These are phyloP conservation scores for Leccinum olivaceopallidum DNA, from an alignment of 768 basidiomycete genomes.

Conservation along the genomic window DNA sequence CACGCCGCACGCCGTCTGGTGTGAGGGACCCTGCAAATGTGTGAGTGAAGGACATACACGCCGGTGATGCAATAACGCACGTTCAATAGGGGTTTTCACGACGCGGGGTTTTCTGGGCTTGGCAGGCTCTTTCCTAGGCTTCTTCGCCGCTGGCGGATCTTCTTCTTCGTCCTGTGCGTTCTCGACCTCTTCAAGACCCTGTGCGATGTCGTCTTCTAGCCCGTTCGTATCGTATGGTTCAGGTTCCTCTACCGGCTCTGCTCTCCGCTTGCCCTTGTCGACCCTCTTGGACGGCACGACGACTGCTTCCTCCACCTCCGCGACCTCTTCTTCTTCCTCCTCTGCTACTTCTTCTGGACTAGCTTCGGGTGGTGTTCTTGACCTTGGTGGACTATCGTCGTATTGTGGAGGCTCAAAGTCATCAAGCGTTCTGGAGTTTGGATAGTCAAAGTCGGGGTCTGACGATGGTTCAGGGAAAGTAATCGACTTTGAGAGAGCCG, in stretches of 20 bases:
- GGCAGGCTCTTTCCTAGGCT: constrained; percentile 28
- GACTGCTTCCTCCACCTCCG: constrained; percentile 36
- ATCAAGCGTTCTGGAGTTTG: constrained; percentile 23
- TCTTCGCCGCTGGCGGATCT: constrained; percentile 30
- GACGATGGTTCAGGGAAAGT: constrained; percentile 22
- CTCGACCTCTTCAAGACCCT: constrained; percentile 44
- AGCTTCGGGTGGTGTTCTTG: constrained; percentile 49
- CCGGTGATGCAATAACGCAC: constrained; percentile 16
- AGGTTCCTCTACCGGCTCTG: constrained; percentile 19
- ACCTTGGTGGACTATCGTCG: constrained; percentile 32
- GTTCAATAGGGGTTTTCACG: constrained; percentile 18
- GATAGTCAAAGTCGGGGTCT: constrained; percentile 28
- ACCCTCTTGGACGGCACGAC: constrained; percentile 22
- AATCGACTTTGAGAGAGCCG: constrained; percentile 32
- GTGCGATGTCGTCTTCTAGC: constrained; percentile 45
- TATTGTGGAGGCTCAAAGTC: constrained; percentile 27
- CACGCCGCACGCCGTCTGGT: constrained; percentile 62
- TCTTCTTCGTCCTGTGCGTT: constrained; percentile 54
- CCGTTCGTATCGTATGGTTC: constrained; percentile 26
- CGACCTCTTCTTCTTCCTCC: constrained; percentile 28
- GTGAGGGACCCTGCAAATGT: constrained; percentile 23
- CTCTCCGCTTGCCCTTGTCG: constrained; percentile 46
- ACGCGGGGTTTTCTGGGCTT: constrained; percentile 30
- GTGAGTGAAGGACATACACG: constrained; percentile 10
- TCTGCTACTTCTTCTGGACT: constrained; percentile 43